phyloP scores from a whole-genome alignment of 192 early-diverging fungal species.

The Entomortierella lignicola region DNA sequence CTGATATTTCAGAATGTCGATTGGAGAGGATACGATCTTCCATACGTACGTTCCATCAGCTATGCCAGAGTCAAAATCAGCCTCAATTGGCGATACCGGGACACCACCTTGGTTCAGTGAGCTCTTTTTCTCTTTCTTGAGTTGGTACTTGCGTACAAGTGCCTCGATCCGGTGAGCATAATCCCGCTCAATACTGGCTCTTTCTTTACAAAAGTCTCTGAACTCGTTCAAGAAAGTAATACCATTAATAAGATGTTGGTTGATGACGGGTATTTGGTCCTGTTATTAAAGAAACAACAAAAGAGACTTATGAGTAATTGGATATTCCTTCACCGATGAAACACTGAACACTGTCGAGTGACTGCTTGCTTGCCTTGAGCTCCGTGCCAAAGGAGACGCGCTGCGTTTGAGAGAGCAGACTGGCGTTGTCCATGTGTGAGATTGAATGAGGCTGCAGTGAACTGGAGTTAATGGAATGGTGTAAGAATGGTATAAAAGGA shows the following conservation, averaged over 20 bases:
- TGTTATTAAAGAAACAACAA: constrained; percentile 5
- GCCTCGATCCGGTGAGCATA: constrained; percentile 74
- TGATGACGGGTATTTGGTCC: constrained; percentile 67
- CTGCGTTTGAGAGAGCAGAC: constrained; percentile 11
- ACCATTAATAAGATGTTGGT: constrained; percentile 63
- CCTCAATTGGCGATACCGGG: constrained; percentile 36
- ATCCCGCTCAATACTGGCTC: constrained; percentile 76
- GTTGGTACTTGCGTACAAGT: constrained; percentile 68
- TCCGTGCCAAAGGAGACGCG: constrained; percentile 40
- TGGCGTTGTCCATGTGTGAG: constrained; percentile 32
- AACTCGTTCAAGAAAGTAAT: constrained; percentile 75
- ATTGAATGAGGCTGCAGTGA: not conserved
- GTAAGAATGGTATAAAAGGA: no score
- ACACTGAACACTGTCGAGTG: not conserved
- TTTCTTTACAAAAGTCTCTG: constrained; percentile 76
- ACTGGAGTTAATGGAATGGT: no score
- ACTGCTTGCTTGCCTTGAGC: constrained; percentile 34
- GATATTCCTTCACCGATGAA: not conserved
- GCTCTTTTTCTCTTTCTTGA: constrained; percentile 55
- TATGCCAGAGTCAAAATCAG: constrained; percentile 33
- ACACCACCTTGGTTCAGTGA: constrained; percentile 19
- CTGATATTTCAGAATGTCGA: not conserved
- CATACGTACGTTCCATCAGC: constrained; percentile 57
- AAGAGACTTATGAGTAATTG: not conserved
- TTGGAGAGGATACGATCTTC: not conserved